A percentile compares a stretch with the other conserved stretches of the same genome.
Conservation (phyloP, 768 basidiomycete genomes). For the Leccinum barrowsii region DNA sequence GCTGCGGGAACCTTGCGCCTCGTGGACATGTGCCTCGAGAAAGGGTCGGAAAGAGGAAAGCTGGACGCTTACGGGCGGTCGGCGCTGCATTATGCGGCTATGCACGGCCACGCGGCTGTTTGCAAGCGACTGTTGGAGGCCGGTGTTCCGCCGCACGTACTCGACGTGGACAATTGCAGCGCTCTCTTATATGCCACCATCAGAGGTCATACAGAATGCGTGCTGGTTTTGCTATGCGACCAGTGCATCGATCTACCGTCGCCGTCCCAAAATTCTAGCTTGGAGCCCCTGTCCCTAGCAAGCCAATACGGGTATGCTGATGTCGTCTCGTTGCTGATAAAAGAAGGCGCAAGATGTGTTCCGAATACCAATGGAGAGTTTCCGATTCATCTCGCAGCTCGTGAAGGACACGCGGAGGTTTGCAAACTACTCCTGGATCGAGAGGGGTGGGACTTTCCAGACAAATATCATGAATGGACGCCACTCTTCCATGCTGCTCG, state of each 20-base stretch:
- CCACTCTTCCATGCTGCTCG: conserved; percentile 94
- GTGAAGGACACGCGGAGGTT: conserved; percentile 85
- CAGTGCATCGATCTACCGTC: conserved; percentile 65
- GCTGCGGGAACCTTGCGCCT: conserved; percentile 78
- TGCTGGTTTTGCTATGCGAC: conserved; percentile 74
- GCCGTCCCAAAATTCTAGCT: conserved; percentile 55
- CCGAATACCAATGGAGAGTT: conserved; percentile 96
- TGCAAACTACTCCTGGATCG: conserved; percentile 71
- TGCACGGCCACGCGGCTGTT: conserved; percentile 80
- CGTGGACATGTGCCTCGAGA: conserved; percentile 75
- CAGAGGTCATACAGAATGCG: conserved; percentile 78
- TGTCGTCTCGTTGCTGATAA: conserved; percentile 73
- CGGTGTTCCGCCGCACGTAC: conserved; percentile 57
- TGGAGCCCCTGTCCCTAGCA: conserved; percentile 86
- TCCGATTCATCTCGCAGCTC: conserved; percentile 92
- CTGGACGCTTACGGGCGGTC: conserved; percentile 90
- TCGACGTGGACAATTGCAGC: conserved; percentile 92
- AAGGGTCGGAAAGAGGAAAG: conserved; percentile 65
- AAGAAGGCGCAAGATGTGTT: conserved; percentile 70
- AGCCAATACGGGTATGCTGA: conserved; percentile 86
- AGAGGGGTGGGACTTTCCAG: conserved; percentile 80
- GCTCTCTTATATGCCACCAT: conserved; percentile 93
- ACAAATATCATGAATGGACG: conserved; percentile 99
- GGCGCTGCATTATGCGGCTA: conserved; percentile 92
- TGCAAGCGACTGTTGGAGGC: conserved; percentile 75